Percentiles rank a stretch among this genome's conserved stretches.
These are phyloP conservation scores for Periconia sp. DNA, from an alignment of 2,329 filamentous ascomycete species.

Conservation along the genomic window DNA sequence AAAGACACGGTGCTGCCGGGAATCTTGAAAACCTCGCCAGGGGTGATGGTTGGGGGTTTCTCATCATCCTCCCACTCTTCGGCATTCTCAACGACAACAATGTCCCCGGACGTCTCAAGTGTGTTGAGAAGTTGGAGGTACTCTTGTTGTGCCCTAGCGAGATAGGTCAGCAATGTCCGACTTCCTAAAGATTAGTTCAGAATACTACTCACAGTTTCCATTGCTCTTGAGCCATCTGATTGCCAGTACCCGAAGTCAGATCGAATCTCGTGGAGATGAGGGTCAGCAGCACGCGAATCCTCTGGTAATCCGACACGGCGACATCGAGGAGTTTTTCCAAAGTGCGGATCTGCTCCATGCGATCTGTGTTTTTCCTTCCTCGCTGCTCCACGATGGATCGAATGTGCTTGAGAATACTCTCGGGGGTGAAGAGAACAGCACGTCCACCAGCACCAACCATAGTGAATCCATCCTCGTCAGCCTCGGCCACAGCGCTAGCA, in stretches of 20 bases:
- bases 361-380: slow-evolving; percentile 99
- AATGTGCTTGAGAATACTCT: slow-evolving; percentile 97
- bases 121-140: slow-evolving; percentile 75
- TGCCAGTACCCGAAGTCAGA: slow-evolving; percentile 74
- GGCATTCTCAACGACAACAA: slow-evolving; percentile 85
- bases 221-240: slow-evolving; percentile 90
- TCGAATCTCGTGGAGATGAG: slow-evolving; percentile 95
- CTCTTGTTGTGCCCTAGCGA: slow-evolving; percentile 72
- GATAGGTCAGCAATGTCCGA: not conserved
- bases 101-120: slow-evolving; percentile 76
- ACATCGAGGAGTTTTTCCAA: slow-evolving; percentile 97
- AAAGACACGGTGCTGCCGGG: slow-evolving; percentile 94
- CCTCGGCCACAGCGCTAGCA: slow-evolving; percentile 55
- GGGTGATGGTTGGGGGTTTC: slow-evolving; percentile 74
- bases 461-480: slow-evolving; percentile 83
- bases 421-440: slow-evolving; percentile 87
- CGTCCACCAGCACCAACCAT: slow-evolving; percentile 88
- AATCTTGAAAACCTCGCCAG: slow-evolving; percentile 82
- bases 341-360: slow-evolving; percentile 88
- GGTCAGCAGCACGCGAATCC: slow-evolving; percentile 86
- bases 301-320: slow-evolving; percentile 86
- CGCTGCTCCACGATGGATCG: slow-evolving; percentile 90
- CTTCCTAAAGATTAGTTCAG: not conserved
- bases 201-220: slow-evolving; percentile 71
- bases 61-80: slow-evolving; percentile 99